These are phyloP conservation scores for Aspergillus sp. DNA, from an alignment of 2,329 filamentous ascomycete species.

Conservation along the genomic window DNA sequence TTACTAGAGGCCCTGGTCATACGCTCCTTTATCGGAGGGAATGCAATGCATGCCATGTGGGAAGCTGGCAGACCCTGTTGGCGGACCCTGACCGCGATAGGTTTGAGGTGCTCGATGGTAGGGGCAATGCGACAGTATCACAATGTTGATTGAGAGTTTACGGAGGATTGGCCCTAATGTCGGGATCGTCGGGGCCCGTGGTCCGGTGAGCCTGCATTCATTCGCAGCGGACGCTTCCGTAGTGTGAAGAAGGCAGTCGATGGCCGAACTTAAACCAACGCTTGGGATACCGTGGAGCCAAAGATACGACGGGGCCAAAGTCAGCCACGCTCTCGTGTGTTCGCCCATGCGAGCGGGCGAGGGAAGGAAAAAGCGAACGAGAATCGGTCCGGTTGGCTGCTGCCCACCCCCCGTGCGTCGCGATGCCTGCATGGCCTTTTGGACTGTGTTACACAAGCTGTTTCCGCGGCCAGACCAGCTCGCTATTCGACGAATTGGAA, in stretches of 20 bases:
- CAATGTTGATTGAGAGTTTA: background rate
- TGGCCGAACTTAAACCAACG: no score
- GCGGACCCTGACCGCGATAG: background rate
- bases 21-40: background rate
- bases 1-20: background rate
- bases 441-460: background rate
- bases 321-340: no score
- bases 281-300: no score
- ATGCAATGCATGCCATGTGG: background rate
- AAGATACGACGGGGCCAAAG: background rate
- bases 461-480: background rate
- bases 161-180: background rate
- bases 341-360: background rate
- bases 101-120: background rate
- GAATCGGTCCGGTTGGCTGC: background rate
- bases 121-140: no score
- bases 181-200: background rate
- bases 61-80: background rate
- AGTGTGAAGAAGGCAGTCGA: no score
- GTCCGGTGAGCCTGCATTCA: background rate
- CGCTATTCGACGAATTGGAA: background rate
- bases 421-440: background rate
- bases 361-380: background rate
- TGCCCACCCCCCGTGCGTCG: background rate
- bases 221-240: background rate